Evolutionary conservation across 768 basidiomycete genomes (phyloP).

Genomic region (Xerocomellus intermedius): DNA sequence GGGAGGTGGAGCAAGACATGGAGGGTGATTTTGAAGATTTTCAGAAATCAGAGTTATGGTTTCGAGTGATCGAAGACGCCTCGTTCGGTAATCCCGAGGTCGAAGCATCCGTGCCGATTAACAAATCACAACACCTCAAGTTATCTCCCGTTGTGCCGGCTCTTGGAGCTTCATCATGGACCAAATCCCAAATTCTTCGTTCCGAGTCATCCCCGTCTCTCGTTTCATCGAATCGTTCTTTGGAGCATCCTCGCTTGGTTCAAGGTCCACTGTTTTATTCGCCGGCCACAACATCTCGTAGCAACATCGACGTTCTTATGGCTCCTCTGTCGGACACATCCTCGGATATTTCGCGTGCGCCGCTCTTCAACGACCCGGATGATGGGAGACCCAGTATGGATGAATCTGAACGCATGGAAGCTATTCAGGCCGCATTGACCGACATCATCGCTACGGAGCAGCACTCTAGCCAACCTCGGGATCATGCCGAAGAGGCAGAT

Average conservation of each 20-base stretch:
- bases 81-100: conserved; percentile 33
- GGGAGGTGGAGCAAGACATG: conserved; percentile 86
- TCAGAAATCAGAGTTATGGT: conserved; percentile 86
- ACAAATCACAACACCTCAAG: conserved; percentile 7
- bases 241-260: conserved; percentile 15
- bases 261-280: conserved; percentile 18
- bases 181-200: conserved; percentile 23
- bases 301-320: conserved; percentile 81
- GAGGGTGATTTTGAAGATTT: conserved; percentile 91
- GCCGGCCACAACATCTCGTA: conserved; percentile 28
- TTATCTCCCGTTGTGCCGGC: conserved; percentile 6
- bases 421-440: conserved; percentile 93
- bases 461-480: conserved; percentile 33
- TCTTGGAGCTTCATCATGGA: conserved; percentile 5
- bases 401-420: conserved; percentile 87
- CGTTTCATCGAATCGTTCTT: conserved; percentile 7
- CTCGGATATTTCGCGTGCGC: conserved; percentile 59
- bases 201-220: conserved; percentile 41
- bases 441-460: conserved; percentile 91
- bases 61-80: conserved; percentile 78
- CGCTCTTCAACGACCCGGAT: conserved; percentile 80
- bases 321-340: conserved; percentile 56
- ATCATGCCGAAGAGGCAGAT: conserved; percentile 7
- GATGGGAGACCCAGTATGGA: conserved; percentile 51
- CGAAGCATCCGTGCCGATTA: neutral